Percentiles rank a stretch among this genome's conserved stretches.
phyloP scores from a whole-genome alignment of 2,329 filamentous ascomycete genomes.

The Pseudocercospora macadamiae region DNA sequence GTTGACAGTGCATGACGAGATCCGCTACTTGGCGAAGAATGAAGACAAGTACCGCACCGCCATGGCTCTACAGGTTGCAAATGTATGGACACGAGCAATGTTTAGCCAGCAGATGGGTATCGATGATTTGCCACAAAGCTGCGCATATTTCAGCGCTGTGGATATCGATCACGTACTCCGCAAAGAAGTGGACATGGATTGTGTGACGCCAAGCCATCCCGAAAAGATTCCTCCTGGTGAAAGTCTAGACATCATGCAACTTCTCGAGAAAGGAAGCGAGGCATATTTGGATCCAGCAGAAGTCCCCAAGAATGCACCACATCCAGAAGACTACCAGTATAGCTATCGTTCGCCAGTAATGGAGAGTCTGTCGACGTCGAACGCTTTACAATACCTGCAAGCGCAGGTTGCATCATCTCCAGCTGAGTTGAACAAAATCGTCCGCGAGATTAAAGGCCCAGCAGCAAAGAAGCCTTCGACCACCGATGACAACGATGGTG shows the following conservation, averaged over 20 bases:
- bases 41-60: constrained; percentile 86
- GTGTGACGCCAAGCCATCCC: constrained; percentile 84
- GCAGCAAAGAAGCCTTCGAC: constrained; percentile 10
- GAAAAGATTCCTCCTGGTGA: constrained; percentile 81
- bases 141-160: constrained; percentile 92
- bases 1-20: constrained; percentile 97
- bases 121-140: constrained; percentile 88
- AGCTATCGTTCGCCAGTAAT: constrained; percentile 76
- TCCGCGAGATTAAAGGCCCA: constrained; percentile 23
- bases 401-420: constrained; percentile 82
- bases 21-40: constrained; percentile 85
- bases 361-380: constrained; percentile 58
- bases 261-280: constrained; percentile 71
- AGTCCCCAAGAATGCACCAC: constrained; percentile 60
- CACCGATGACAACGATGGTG: constrained; percentile 4
- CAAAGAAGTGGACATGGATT: constrained; percentile 98
- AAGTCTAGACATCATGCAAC: constrained; percentile 76
- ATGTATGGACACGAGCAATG: constrained; percentile 96
- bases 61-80: constrained; percentile 90
- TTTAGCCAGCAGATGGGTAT: constrained; percentile 97
- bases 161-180: constrained; percentile 95
- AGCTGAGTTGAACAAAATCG: constrained; percentile 61
- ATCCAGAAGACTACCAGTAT: constrained; percentile 67
- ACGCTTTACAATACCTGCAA: constrained; percentile 62
- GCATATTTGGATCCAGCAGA: constrained; percentile 71